Base-by-base conservation (phyloP, 2,329 filamentous ascomycete species). In the Incumbomyces lentus region DNA sequence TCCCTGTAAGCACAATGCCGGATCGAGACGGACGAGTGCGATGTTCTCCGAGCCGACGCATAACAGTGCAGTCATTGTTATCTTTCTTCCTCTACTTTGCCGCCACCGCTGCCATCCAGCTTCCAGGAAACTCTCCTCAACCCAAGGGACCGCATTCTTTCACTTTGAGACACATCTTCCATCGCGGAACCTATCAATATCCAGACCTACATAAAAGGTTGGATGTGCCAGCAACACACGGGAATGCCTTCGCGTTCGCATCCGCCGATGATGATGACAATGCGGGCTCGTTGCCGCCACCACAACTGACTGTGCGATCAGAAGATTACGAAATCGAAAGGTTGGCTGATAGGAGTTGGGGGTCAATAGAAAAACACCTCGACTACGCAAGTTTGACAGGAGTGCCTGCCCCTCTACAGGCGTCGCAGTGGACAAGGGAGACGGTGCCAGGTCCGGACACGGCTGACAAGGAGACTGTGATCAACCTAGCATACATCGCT, bases 401-500 rank as follows among this genome's bases (percentile, higher is more conserved):
- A 26, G 78, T 75, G 55, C 75, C 82, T 13, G 76, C 81, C 45
- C 72, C 77, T 16, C 73, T 93, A 36, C 79, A 81, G 11, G 74
- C 81, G 1, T 81, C 81, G 1, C 84, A 83, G 42, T 98, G 92
- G 92, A 82, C 82, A 0, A 68, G 84, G 54, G 90, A 96, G 55
- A 77, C 86, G 39, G 70, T 95, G 0, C 62, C 78, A 0, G 84
- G 81, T 0, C 92, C 92, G 2, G 82, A 96, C 63, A 69, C 94
- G 38, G 86, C 84, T 3, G 85, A 95, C 62, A 92, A 86, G 64
- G 75, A 83, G 50, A 95, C 87, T 0, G 74, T 98, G 11, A 62
- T 96, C 54, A 86, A 76, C 40, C 76, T 96, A 60, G 90, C 92
- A 0, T 79, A 83, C 56, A 94, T 96, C 79, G 83, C 89, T 1